These are phyloP conservation scores for Volvox reticuliferus DNA, from an alignment of 139 green algal species.

Conservation along the genomic window DNA sequence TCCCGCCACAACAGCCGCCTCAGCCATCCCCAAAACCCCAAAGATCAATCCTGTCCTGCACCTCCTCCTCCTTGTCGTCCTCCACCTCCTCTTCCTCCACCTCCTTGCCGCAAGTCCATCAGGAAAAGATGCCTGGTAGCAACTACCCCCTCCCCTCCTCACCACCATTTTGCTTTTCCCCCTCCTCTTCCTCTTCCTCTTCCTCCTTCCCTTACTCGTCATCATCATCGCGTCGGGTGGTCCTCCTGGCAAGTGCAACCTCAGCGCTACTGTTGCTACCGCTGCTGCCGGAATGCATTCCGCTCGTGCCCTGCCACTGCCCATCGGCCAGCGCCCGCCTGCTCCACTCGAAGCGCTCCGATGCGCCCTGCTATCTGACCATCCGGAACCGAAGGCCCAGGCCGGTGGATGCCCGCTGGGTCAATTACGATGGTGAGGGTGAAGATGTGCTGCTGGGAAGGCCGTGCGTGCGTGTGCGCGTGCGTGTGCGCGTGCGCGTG, in stretches of 20 bases:
- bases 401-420: slow-evolving; percentile 15
- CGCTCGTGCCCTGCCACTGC: background rate
- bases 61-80: background rate
- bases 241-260: background rate
- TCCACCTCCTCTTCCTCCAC: background rate
- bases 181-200: background rate
- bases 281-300: too few species aligned
- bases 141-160: background rate
- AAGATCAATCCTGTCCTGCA: background rate
- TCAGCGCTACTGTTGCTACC: background rate
- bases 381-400: slow-evolving; percentile 4
- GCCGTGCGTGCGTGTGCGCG: background rate
- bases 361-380: slow-evolving; percentile 6
- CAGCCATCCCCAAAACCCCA: background rate
- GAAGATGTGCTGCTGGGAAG: background rate
- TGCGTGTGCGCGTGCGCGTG: too few species aligned
- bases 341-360: slow-evolving; percentile 17
- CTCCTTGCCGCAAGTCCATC: too few species aligned
- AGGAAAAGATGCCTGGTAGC: too few species aligned
- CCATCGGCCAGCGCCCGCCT: background rate
- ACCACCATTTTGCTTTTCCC: background rate
- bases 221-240: background rate
- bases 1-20: background rate
- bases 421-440: slow-evolving; percentile 38
- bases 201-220: background rate